Base-by-base conservation (phyloP, 169 alveolate genomes). In the Toxoplasma gondii region DNA sequence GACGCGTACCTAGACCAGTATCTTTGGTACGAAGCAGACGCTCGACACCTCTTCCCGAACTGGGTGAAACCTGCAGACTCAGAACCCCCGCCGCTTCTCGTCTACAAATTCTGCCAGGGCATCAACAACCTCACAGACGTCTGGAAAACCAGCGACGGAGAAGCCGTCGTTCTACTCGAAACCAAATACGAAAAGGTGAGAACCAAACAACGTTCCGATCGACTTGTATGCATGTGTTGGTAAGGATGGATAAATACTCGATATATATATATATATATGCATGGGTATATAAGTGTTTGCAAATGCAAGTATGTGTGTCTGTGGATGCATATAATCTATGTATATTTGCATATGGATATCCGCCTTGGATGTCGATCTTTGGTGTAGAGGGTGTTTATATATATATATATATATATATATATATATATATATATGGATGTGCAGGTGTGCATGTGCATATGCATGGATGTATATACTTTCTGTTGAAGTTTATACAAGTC, bases 1-100 rank as follows among this genome's bases (percentile, higher is more conserved):
- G 99, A 99, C 96, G 99, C 99, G n/a, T 99, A 99, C 97, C 96
- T 99, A 92, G 99, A 99, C 95, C 99, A 99, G 97, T 99, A 99
- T 96, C 94, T 99, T 80, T 99, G 99, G 99, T 99, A 98, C 49
- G 99, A 99, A 97, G 99, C 99, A 44, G 99, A 99, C 95, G 98
- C 98, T 92, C 97, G 99, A 53, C 98, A 98, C 94, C 97, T 99
- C 88, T 99, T 99, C 96, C 99, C 99, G 43, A 99, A 99, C 97
- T 99, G 99, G 99, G 98, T 99, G 36, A 99, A 99, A 92, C 99
- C 99, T 22, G 98, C 99, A 38, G 99, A 99, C 96, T 97, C 99
- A 82, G 99, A 99, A 95, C 99, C 99, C 4, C 99, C 99, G 53
- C 99, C 99, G 69, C 97, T 99, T 41, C 97, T 99, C 93, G 99